Conservation (phyloP, 1,284 basidiomycete genomes). For the Vanrija sp. region DNA sequence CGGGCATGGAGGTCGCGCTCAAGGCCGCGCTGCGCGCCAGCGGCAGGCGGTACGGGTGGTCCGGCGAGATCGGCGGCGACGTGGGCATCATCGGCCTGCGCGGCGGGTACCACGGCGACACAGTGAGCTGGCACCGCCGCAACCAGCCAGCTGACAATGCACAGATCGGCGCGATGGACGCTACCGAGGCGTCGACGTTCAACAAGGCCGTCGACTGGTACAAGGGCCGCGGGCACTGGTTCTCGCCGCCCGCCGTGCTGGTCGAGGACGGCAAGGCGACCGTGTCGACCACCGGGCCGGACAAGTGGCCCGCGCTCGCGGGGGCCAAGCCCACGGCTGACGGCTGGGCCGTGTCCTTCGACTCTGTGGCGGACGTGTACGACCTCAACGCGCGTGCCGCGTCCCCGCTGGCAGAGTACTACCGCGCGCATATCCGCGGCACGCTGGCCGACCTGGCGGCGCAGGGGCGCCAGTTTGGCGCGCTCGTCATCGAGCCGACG, state of each 20-base stretch:
- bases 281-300: constrained; percentile 56
- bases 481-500: constrained; percentile 85
- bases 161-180: constrained; percentile 95
- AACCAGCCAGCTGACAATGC: no score
- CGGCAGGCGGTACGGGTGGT: constrained; percentile 54
- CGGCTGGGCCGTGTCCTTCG: constrained; percentile 44
- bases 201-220: constrained; percentile 89
- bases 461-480: constrained; percentile 54
- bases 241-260: constrained; percentile 77
- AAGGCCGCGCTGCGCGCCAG: constrained; percentile 92
- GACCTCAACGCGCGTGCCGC: constrained; percentile 63
- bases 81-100: constrained; percentile 81
- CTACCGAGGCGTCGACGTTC: constrained; percentile 79
- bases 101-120: constrained; percentile 97
- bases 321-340: constrained; percentile 14
- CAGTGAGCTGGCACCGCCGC: constrained; percentile 50
- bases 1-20: constrained; percentile 91
- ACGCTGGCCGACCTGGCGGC: constrained; percentile 56
- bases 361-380: constrained; percentile 65
- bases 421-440: constrained; percentile 60
- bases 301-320: constrained; percentile 35
- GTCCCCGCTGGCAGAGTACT: constrained; percentile 62
- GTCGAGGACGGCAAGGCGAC: constrained; percentile 62
- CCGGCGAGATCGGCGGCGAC: constrained; percentile 45
- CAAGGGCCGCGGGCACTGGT: constrained; percentile 85